Base-by-base conservation (phyloP, 768 basidiomycete genomes). In the Amanita rimosa region DNA sequence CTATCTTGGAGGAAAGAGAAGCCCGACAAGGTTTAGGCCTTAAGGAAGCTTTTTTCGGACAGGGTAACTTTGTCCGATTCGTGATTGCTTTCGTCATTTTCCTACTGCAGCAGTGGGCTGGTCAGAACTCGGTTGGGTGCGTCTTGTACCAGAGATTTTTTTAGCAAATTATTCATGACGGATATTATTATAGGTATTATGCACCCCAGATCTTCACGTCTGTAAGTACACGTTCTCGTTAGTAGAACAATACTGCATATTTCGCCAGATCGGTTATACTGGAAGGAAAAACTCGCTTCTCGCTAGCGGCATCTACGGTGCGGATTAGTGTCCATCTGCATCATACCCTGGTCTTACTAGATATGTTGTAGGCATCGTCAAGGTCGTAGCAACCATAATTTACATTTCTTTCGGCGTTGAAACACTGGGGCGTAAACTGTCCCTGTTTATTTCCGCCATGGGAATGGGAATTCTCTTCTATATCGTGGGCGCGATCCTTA, bases 21-120 rank as follows among this genome's bases (percentile, higher is more conserved):
- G 76, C 79, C 6, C 77, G 84, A 8, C 53, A 65, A n/a, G 83
- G 81, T 6, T 69, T 88, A 8, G 82, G 84, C 1, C 54, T 73
- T 51, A 77, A 70, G 55, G 82, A 87, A 55, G 85, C 85, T 2
- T 84, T 90, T 67, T 68, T 86, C 34, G 83, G 83, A 16, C 85
- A 85, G 59, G 90, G 91, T 41, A 91, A 91, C 65, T 74, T 79
- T 40, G 67, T 82, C 52, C 81, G 91, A 19, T 92, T 93, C 68
- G 66, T 83, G n/a, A 89, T 93, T 56, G 89, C 90, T 1, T 80
- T 87, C 55, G 62, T 74, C 22, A 85, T 89, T 52, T 89, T 90
- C 68, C 60, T 85, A 52, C 67, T 89, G 6, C 89, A 91, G 55
- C 86, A 91, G 59, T 89, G 82, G 82, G 74, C 76, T 42, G 90